Base-by-base conservation (phyloP, 2,329 filamentous ascomycete genomes). In the Aspergillus neotritici region DNA sequence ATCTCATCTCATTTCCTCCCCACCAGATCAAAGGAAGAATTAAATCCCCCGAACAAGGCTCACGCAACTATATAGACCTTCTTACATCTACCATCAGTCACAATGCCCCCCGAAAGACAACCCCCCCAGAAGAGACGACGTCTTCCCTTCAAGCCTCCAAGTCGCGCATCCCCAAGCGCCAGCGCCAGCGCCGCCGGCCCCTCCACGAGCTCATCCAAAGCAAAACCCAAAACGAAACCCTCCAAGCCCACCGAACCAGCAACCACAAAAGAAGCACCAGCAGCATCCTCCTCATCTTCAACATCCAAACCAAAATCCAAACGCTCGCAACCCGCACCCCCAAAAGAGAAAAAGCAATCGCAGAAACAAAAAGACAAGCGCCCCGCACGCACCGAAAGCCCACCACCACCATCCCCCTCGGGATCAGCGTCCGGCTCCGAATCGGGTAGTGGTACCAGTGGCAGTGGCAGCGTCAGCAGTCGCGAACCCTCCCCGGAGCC, bases 101-200 rank as follows among this genome's bases (percentile, higher is more conserved):
- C 12, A 33, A 64, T 61, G 55, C 53, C 61, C 6, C 51, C 53
- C 5, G 61, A 65, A 50, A 56, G 51, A 36, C 60, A 55, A 46
- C 47, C 52, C 5, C 43, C 58, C 2, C 54, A 62, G 16, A 71
- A 70, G 48, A 61, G 65, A 37, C 58, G 62, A 40, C 60, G 55
- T 11, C 64, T 68, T 13, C 65, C 68, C n/a, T 72, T 72, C 58
- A 71, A 71, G 4, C 67, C 69, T 31, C 70, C 69, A 3, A 63
- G 69, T 37, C 60, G 61, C 36, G 54, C 60, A 16, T 51, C 58
- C n/a, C 41, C 56, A 31, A 53, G 47, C 21, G 54, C 53, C 25
- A 52, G 52, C 55, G 46, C 56, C 32, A 53, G 47, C 21, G 54
- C 53, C 25, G 52, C 53, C 55, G 46, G 58, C 57, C 14, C 47